Conservation (phyloP, 2,329 filamentous ascomycete genomes). For the Periconia digitata region DNA sequence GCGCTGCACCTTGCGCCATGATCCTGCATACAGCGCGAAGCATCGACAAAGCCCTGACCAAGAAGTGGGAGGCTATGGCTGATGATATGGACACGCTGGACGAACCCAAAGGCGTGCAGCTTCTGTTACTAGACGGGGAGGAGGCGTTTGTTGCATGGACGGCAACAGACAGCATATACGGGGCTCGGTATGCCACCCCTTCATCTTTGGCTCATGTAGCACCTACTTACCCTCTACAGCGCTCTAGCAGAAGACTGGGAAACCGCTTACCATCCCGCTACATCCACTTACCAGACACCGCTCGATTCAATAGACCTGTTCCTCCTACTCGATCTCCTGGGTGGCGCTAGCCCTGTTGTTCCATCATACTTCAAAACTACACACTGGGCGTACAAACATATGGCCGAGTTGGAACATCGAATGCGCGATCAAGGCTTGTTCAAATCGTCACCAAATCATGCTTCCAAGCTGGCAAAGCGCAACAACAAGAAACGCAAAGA, state of each 20-base stretch:
- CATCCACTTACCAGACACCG: slow-evolving; percentile 73
- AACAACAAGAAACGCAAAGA: slow-evolving; percentile 34
- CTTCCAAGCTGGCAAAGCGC: slow-evolving; percentile 41
- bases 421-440: slow-evolving; percentile 69
- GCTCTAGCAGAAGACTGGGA: slow-evolving; percentile 87
- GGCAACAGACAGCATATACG: slow-evolving; percentile 82
- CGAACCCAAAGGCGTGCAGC: slow-evolving; percentile 80
- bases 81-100: slow-evolving; percentile 58
- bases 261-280: slow-evolving; percentile 64
- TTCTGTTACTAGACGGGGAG: slow-evolving; percentile 89
- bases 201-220: background rate
- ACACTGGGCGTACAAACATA: slow-evolving; percentile 86
- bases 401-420: slow-evolving; percentile 74
- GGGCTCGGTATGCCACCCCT: slow-evolving; percentile 64
- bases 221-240: slow-evolving; percentile 24
- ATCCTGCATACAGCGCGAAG: slow-evolving; percentile 82
- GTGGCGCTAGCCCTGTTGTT: slow-evolving; percentile 66
- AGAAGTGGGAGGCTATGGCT: slow-evolving; percentile 70
- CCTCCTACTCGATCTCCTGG: slow-evolving; percentile 85
- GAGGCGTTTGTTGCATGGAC: slow-evolving; percentile 87
- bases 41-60: slow-evolving; percentile 79
- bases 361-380: slow-evolving; percentile 89
- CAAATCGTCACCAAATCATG: slow-evolving; percentile 61
- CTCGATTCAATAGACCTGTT: slow-evolving; percentile 85
- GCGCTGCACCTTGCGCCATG: slow-evolving; percentile 92